Conservation (phyloP, 352 stramenopile genomes). For the Thraustochytrium sp. region DNA sequence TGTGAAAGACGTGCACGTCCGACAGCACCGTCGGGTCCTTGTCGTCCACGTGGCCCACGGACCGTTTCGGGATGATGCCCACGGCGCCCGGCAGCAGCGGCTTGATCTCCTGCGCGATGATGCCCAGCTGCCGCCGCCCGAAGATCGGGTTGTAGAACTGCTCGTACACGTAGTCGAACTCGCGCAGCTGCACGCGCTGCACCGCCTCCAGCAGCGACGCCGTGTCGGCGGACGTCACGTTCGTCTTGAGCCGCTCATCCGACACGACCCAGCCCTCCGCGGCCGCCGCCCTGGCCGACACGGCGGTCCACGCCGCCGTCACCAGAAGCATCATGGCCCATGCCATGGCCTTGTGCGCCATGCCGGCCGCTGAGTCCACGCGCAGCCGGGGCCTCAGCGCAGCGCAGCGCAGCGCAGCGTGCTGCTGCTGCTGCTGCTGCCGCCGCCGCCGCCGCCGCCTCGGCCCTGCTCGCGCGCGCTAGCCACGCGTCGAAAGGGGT, state of each 20-base stretch:
- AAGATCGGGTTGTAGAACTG: slow-evolving; percentile 47
- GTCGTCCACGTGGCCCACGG: not conserved
- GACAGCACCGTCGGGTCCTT: slow-evolving; percentile 5
- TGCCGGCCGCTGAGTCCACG: no score
- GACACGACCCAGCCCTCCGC: not conserved
- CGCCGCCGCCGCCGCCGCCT: no score
- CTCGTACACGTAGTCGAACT: slow-evolving; percentile 43
- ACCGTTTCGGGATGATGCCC: not conserved
- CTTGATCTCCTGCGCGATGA: slow-evolving; percentile 43
- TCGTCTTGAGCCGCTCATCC: slow-evolving; percentile 33
- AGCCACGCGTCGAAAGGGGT: no score
- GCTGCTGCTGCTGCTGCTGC: no score
- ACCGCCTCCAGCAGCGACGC: slow-evolving; percentile 1
- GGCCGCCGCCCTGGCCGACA: not conserved
- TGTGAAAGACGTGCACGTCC: slow-evolving; percentile 37
- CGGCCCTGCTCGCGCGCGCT: no score
- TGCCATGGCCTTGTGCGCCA: not conserved
- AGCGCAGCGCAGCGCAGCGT: no score
- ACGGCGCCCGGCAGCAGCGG: slow-evolving; percentile 7
- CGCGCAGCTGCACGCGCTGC: not conserved
- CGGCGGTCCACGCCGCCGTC: not conserved
- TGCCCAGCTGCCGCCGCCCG: slow-evolving; percentile 36
- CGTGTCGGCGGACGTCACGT: slow-evolving; percentile 12
- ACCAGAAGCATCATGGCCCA: not conserved
- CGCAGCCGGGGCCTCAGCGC: no score